Evolutionary conservation across 148 eudicot genomes (phyloP).

Genomic region (Dysphania ambrosioides): DNA sequence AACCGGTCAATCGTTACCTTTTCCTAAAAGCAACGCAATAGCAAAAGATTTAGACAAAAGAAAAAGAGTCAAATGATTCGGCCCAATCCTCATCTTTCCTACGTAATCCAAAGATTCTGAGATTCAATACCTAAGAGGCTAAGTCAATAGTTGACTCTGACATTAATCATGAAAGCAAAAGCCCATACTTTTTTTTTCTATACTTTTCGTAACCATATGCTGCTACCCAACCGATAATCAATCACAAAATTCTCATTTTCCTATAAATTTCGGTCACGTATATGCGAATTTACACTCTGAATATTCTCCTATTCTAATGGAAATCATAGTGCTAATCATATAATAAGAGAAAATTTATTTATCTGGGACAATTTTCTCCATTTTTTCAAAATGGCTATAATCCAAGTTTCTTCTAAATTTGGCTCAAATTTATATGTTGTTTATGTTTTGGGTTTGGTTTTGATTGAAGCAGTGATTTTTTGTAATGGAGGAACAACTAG

Average conservation of each 20-base stretch:
- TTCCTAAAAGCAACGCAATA: constrained; percentile 2
- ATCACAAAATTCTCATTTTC: neutral
- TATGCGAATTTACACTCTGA: constrained; percentile 9
- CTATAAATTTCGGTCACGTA: neutral
- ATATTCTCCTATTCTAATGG: constrained; percentile 16
- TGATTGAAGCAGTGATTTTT: constrained; percentile 30
- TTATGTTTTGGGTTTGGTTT: constrained; percentile 29
- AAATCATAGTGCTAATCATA: neutral
- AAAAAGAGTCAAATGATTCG: constrained; percentile 13
- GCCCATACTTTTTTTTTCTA: neutral
- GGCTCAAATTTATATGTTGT: constrained; percentile 7
- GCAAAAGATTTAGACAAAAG: neutral
- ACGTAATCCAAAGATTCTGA: neutral
- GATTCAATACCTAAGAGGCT: too few relatives aligned
- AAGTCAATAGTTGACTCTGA: constrained; percentile 16
- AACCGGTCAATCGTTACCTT: neutral
- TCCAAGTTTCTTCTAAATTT: neutral
- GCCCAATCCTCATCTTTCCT: neutral
- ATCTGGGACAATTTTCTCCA: neutral
- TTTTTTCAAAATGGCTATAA: constrained; percentile 18
- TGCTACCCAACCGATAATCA: neutral
- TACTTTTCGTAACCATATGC: neutral
- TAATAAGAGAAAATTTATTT: neutral
- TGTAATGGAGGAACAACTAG: constrained; percentile 60
- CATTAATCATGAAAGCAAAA: neutral